Conservation (phyloP, 306 rosid genomes). For the Psophocarpus tetragonolobus region DNA sequence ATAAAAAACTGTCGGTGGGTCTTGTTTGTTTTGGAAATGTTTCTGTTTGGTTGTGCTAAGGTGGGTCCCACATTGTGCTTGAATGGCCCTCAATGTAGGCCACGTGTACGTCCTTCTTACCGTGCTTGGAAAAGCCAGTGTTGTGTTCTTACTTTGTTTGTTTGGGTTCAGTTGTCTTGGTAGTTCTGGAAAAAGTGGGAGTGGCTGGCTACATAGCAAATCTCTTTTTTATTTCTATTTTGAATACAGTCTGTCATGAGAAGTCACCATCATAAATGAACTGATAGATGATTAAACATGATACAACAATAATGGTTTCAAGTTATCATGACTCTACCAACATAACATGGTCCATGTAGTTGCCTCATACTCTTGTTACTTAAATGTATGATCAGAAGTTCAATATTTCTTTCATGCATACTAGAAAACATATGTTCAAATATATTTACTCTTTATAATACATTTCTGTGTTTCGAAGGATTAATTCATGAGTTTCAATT, state of each 20-base stretch:
- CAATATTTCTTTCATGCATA: no score
- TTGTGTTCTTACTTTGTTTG: conserved; percentile 1
- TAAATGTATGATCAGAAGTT: no score
- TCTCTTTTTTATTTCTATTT: not conserved
- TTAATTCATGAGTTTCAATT: no score
- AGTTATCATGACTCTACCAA: no score
- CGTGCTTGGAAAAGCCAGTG: not conserved
- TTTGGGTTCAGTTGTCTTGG: not conserved
- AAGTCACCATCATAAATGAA: conserved; percentile 32
- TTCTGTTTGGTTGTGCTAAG: not conserved
- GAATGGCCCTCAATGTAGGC: not conserved
- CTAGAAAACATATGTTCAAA: no score
- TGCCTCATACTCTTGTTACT: no score
- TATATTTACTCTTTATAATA: no score
- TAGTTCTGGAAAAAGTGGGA: not conserved
- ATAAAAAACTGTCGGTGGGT: conserved; percentile 46
- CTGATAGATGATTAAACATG: conserved; percentile 8
- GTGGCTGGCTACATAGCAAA: not conserved
- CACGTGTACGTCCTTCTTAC: conserved; percentile 1
- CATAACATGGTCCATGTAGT: no score
- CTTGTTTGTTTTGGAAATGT: conserved; percentile 24
- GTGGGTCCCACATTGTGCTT: conserved; percentile 16
- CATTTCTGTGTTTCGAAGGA: no score
- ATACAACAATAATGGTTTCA: not conserved
- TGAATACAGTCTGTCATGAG: conserved; percentile 16